phyloP scores from a whole-genome alignment of 257 asterid genomes.

The Fraxinus americana region DNA sequence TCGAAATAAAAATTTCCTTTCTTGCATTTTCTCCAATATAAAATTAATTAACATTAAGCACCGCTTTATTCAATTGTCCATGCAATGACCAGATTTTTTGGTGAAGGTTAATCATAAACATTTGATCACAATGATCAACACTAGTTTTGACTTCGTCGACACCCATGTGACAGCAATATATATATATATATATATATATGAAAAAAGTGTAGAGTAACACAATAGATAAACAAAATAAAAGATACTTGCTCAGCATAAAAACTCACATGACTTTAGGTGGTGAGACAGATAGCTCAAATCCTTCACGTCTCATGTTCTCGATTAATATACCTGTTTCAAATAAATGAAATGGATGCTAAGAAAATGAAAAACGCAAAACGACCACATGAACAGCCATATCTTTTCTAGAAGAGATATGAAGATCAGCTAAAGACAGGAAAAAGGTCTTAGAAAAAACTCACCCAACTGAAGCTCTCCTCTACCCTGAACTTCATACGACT shows the following conservation, averaged over 20 bases:
- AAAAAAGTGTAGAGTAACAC: background rate
- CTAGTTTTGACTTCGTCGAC: background rate
- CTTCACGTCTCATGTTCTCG: conserved; percentile 99
- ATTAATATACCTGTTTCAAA: conserved; percentile 76
- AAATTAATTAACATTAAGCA: background rate
- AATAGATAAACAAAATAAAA: conserved; percentile 15
- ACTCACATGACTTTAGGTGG: conserved; percentile 99
- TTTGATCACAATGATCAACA: background rate
- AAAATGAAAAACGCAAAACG: conserved; percentile 17
- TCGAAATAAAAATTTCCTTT: background rate
- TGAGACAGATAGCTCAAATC: conserved; percentile 93
- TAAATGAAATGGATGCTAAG: conserved; percentile 18
- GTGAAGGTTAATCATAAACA: background rate
- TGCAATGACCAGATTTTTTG: background rate
- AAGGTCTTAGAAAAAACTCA: conserved; percentile 28
- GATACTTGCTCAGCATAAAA: conserved; percentile 26
- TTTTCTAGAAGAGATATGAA: conserved; percentile 6
- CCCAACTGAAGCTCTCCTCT: conserved; percentile 99
- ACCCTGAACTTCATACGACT: conserved; percentile 98
- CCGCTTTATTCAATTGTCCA: background rate
- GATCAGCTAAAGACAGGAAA: background rate
- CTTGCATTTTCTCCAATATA: background rate
- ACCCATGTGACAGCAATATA: background rate
- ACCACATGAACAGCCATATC: conserved; percentile 7
- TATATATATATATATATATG: background rate